Evolutionary conservation across 768 basidiomycete genomes (phyloP).

Genomic region (Podaxis sp.): DNA sequence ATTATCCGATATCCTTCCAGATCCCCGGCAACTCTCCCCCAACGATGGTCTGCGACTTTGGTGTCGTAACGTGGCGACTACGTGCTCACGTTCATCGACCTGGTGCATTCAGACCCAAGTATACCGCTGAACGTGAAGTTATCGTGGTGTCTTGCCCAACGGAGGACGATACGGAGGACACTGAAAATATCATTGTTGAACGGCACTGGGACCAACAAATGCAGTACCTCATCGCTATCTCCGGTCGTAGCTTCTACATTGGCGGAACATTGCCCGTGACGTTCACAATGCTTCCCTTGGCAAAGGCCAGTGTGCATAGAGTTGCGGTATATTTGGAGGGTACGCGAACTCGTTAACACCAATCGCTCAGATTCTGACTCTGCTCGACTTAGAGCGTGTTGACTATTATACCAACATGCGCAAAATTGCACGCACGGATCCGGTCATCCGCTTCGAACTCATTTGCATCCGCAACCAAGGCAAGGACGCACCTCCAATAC

Average conservation of each 20-base stretch:
- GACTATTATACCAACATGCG: constrained; percentile 74
- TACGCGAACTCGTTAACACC: constrained; percentile 25
- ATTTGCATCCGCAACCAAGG: constrained; percentile 56
- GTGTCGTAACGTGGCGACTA: constrained; percentile 73
- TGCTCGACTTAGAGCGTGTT: constrained; percentile 54
- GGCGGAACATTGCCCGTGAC: constrained; percentile 79
- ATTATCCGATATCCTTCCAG: constrained; percentile 89
- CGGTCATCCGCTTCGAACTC: constrained; percentile 53
- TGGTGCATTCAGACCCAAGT: constrained; percentile 71
- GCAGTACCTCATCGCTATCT: constrained; percentile 73
- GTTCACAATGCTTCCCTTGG: constrained; percentile 77
- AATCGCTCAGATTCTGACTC: neutral
- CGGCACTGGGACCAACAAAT: constrained; percentile 89
- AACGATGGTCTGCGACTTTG: constrained; percentile 67
- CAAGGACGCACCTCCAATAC: constrained; percentile 53
- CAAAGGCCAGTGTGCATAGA: constrained; percentile 78
- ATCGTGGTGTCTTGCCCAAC: constrained; percentile 68
- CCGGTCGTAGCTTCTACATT: constrained; percentile 74
- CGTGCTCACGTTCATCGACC: constrained; percentile 82
- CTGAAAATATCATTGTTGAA: constrained; percentile 76
- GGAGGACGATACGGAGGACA: constrained; percentile 85
- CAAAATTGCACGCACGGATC: constrained; percentile 67
- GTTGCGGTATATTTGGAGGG: constrained; percentile 79
- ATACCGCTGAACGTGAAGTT: constrained; percentile 69
- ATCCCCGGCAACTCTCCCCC: constrained; percentile 81